A percentile compares a stretch with the other conserved stretches of the same genome.
Evolutionary conservation across 495 filamentous ascomycete genomes (phyloP).

Genomic region (Monascus purpureus): DNA sequence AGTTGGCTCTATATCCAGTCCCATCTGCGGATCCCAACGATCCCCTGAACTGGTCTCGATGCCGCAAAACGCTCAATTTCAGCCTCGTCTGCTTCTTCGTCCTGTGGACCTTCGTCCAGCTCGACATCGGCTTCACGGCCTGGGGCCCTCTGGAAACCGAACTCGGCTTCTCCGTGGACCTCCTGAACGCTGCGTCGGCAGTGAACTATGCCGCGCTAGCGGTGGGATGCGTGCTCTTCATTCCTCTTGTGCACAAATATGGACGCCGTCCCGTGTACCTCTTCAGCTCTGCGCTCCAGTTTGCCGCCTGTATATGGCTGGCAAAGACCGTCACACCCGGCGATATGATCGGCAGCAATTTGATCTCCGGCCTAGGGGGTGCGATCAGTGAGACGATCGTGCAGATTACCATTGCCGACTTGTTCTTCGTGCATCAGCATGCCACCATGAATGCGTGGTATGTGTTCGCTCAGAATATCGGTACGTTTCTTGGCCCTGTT

Average conservation of each 20-base stretch:
- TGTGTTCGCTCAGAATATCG: constrained; percentile 17
- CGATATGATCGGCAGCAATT: constrained; percentile 19
- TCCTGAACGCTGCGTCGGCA: constrained; percentile 24
- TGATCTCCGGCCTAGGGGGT: constrained; percentile 20
- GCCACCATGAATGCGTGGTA: constrained; percentile 27
- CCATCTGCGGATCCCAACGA: constrained; percentile 18
- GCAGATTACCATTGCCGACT: constrained; percentile 32
- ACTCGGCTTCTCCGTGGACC: constrained; percentile 19
- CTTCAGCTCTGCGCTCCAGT: constrained; percentile 17
- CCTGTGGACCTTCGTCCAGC: constrained; percentile 22
- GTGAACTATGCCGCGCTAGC: constrained; percentile 22
- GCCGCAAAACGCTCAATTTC: constrained; percentile 24
- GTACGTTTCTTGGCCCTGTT: constrained; percentile 25
- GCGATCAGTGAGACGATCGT: constrained; percentile 29
- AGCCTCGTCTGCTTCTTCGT: constrained; percentile 24
- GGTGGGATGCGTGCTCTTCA: constrained; percentile 26
- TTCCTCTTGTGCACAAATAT: constrained; percentile 32
- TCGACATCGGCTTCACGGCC: constrained; percentile 24
- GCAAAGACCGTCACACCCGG: constrained; percentile 16
- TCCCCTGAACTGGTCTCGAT: constrained; percentile 16
- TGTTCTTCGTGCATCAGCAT: constrained; percentile 37
- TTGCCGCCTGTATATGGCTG: constrained; percentile 24
- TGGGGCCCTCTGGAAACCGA: constrained; percentile 26
- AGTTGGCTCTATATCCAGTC: constrained; percentile 12
- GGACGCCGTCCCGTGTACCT: constrained; percentile 32